phyloP scores from a whole-genome alignment of 1,284 basidiomycete genomes.

The Amylostereum areolatum region DNA sequence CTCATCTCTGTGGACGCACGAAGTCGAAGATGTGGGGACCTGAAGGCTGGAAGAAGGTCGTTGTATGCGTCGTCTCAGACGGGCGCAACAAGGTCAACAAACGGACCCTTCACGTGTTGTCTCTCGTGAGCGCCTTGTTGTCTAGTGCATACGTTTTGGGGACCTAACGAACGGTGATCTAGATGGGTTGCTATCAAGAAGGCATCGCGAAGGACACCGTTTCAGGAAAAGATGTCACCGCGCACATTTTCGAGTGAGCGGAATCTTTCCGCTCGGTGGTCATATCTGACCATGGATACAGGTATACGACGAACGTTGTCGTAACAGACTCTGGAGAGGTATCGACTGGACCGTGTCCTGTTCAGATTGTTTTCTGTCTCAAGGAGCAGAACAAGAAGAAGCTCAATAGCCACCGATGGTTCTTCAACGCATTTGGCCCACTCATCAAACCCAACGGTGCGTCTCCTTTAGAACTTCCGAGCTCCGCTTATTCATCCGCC shows the following conservation, averaged over 20 bases:
- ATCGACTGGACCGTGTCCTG: slow-evolving; percentile 74
- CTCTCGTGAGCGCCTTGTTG: slow-evolving; percentile 39
- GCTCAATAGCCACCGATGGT: slow-evolving; percentile 91
- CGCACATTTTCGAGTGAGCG: slow-evolving; percentile 84
- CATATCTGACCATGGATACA: slow-evolving; percentile 17
- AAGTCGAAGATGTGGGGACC: slow-evolving; percentile 91
- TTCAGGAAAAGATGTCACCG: slow-evolving; percentile 88
- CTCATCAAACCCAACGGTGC: slow-evolving; percentile 77
- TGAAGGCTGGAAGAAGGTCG: slow-evolving; percentile 93
- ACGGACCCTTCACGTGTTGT: slow-evolving; percentile 78
- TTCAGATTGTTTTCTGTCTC: slow-evolving; percentile 91
- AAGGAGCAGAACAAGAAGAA: slow-evolving; percentile 98
- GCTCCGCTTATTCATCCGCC: not conserved
- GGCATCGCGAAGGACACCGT: slow-evolving; percentile 93
- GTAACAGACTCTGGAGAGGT: slow-evolving; percentile 86
- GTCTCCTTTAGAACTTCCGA: slow-evolving; percentile 10
- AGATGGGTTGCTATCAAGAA: slow-evolving; percentile 97
- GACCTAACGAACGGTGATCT: slow-evolving; percentile 2
- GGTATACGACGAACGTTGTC: slow-evolving; percentile 75
- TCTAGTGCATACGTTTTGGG: slow-evolving; percentile 3
- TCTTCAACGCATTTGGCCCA: slow-evolving; percentile 94
- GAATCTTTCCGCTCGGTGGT: not conserved
- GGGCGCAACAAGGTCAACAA: slow-evolving; percentile 90
- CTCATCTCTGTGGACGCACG: slow-evolving; percentile 75
- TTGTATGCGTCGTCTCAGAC: slow-evolving; percentile 90